Evolutionary conservation across 768 basidiomycete species (phyloP).

Genomic region (Saitozyma podzolica): DNA sequence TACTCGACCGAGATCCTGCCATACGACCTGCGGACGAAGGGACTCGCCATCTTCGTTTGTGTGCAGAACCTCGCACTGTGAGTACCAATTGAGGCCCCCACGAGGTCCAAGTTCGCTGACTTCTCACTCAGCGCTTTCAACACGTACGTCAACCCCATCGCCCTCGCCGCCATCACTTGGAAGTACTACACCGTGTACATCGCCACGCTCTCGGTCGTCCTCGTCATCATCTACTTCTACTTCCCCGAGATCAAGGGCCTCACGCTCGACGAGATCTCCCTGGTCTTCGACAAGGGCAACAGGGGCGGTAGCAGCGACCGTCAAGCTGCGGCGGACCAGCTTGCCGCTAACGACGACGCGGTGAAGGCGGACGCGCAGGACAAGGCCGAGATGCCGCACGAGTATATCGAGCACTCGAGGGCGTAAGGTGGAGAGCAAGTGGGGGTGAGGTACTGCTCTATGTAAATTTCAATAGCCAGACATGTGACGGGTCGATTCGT

Average conservation of each 20-base stretch:
- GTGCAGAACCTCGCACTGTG: not conserved
- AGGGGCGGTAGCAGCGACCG: not conserved
- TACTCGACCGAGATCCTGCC: slow-evolving; percentile 42
- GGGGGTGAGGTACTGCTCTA: too few species aligned
- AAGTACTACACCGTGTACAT: slow-evolving; percentile 41
- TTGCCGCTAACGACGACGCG: too few species aligned
- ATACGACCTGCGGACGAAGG: slow-evolving; percentile 24
- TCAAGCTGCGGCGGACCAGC: too few species aligned
- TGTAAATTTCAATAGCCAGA: too few species aligned
- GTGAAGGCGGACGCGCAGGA: too few species aligned
- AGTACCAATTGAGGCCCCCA: not conserved
- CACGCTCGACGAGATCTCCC: slow-evolving; percentile 49
- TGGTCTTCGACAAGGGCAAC: slow-evolving; percentile 16
- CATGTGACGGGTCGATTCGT: too few species aligned
- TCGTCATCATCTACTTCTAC: slow-evolving; percentile 21
- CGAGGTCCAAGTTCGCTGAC: not conserved
- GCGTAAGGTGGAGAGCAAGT: too few species aligned
- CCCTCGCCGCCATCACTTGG: slow-evolving; percentile 11
- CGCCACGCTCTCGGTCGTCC: slow-evolving; percentile 3
- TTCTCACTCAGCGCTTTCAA: not conserved
- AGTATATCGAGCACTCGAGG: too few species aligned
- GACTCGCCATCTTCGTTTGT: slow-evolving; percentile 26
- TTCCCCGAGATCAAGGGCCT: slow-evolving; percentile 30
- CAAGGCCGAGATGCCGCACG: too few species aligned
- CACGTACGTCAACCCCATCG: slow-evolving; percentile 27